Conservation (phyloP, 495 filamentous ascomycete species). For the Annulohypoxylon bovei region DNA sequence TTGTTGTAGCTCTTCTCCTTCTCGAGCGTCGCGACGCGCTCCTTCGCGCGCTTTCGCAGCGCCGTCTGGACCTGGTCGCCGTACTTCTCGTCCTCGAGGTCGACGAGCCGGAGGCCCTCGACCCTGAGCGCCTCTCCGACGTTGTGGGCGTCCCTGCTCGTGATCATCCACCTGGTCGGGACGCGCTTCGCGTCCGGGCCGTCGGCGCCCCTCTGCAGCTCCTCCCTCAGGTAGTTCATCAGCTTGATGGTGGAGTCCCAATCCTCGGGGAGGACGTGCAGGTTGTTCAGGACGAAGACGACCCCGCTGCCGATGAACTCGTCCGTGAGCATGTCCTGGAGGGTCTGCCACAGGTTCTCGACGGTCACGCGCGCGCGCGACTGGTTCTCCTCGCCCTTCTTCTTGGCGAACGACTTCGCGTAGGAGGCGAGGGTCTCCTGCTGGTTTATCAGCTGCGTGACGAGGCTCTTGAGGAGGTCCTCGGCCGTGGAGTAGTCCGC, state of each 20-base stretch:
- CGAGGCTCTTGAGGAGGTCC: conserved; percentile 51
- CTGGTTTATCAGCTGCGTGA: conserved; percentile 49
- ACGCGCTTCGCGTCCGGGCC: conserved; percentile 30
- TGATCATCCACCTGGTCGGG: conserved; percentile 47
- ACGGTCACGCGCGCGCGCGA: conserved; percentile 37
- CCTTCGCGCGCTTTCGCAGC: conserved; percentile 43
- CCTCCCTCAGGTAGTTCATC: conserved; percentile 42
- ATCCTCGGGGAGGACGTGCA: conserved; percentile 50
- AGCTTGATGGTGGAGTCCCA: conserved; percentile 51
- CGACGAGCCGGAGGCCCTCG: conserved; percentile 35
- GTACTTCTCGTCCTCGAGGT: conserved; percentile 47
- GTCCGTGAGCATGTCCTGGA: conserved; percentile 51
- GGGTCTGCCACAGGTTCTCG: conserved; percentile 50
- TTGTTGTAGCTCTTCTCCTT: conserved; percentile 50
- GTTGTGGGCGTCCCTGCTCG: conserved; percentile 46
- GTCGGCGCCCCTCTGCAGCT: conserved; percentile 28
- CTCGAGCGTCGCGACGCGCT: conserved; percentile 38
- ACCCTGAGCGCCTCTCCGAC: conserved; percentile 40
- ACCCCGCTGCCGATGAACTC: conserved; percentile 47
- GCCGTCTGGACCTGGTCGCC: conserved; percentile 45
- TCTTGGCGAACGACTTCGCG: conserved; percentile 47
- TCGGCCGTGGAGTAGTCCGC: conserved; percentile 49
- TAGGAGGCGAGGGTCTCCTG: conserved; percentile 49
- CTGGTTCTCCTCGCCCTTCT: conserved; percentile 39
- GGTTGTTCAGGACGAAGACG: conserved; percentile 52